A percentile compares a stretch with the other conserved stretches of the same genome.
Evolutionary conservation across 306 rosid species (phyloP).

Genomic region (Myrica gale): DNA sequence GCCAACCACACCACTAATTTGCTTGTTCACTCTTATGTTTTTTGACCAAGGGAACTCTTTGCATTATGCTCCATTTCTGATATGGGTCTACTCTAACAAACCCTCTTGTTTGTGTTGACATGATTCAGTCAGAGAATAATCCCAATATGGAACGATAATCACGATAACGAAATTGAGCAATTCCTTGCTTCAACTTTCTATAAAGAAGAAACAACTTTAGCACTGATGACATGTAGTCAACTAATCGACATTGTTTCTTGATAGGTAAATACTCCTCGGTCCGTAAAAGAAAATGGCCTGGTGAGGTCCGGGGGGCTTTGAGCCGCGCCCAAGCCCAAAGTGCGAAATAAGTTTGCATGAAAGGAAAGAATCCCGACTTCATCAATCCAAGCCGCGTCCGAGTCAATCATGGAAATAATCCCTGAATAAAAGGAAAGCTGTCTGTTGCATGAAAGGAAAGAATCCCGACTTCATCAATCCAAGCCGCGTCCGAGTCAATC

Average conservation of each 20-base stretch:
- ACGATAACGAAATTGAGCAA: constrained; percentile 13
- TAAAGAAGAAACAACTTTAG: neutral
- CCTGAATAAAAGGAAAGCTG: too few relatives aligned
- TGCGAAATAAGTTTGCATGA: too few relatives aligned
- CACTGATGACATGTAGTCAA: neutral
- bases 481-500: too few relatives aligned
- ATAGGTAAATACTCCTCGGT: too few relatives aligned
- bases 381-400: too few relatives aligned
- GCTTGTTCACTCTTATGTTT: neutral
- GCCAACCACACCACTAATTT: constrained; percentile 7
- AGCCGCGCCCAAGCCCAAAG: too few relatives aligned
- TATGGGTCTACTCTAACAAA: constrained; percentile 3
- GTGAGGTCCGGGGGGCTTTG: too few relatives aligned
- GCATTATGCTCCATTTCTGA: constrained; percentile 23
- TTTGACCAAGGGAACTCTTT: constrained; percentile 7
- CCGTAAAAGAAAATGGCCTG: too few relatives aligned
- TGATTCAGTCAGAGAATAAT: constrained; percentile 34
- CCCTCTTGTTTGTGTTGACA: constrained; percentile 15
- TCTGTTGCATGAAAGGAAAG: too few relatives aligned
- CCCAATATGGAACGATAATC: constrained; percentile 17
- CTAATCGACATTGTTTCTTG: neutral
- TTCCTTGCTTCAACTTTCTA: constrained; percentile 12
- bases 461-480: too few relatives aligned
- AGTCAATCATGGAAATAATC: too few relatives aligned
- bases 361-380: too few relatives aligned